Conservation (phyloP, 2,329 filamentous ascomycete genomes). For the Verruconis gallopava region DNA sequence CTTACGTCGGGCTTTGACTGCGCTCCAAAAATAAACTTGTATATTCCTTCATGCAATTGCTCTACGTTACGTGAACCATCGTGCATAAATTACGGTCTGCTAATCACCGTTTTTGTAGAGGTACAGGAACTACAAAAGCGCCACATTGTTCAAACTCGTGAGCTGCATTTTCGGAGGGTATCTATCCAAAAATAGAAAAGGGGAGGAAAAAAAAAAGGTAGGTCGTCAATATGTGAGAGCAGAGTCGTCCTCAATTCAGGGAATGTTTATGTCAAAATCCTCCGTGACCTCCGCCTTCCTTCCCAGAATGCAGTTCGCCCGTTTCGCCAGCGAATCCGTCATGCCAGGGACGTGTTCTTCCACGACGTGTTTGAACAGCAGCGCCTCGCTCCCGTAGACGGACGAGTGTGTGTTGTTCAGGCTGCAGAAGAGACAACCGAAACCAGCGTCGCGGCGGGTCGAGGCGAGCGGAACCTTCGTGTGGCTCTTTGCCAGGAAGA, state of each 20-base stretch:
- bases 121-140: no score
- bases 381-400: constrained; percentile 25
- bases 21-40: no score
- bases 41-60: no score
- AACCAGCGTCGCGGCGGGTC: constrained; percentile 15
- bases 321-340: constrained; percentile 17
- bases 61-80: no score
- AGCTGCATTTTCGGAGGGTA: not conserved
- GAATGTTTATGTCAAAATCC: constrained; percentile 26
- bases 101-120: no score
- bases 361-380: constrained; percentile 26
- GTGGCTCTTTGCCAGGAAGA: constrained; percentile 27
- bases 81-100: no score
- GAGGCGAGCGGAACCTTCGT: constrained; percentile 15
- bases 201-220: not conserved
- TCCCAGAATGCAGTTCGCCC: constrained; percentile 24
- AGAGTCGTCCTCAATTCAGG: not conserved
- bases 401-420: constrained; percentile 20
- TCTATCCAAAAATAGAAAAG: not conserved
- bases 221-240: not conserved
- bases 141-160: no score
- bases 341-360: constrained; percentile 22
- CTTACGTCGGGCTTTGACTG: no score
- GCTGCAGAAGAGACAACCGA: constrained; percentile 25
- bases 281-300: constrained; percentile 20